Percentiles rank a stretch among this genome's conserved stretches.
phyloP scores from a whole-genome alignment of 108 stramenopile genomes.

The Nannochloropsis gaditana region DNA sequence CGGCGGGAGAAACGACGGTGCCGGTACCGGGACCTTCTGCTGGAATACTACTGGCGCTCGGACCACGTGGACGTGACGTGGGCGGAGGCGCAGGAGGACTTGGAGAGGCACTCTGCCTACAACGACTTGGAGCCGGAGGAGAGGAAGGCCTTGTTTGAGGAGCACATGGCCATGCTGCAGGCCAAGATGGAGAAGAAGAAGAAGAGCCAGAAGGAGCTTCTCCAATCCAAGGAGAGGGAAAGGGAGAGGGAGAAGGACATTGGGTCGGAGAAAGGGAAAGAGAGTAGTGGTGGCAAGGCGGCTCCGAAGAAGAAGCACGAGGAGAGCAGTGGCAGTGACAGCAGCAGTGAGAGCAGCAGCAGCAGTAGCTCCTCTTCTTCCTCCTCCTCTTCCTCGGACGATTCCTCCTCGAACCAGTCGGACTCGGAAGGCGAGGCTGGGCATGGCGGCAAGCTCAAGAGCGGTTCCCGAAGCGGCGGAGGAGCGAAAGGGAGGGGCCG shows the following conservation, averaged over 20 bases:
- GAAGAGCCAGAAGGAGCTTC: constrained; percentile 34
- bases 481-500: neutral
- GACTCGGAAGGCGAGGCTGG: neutral
- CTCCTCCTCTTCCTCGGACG: neutral
- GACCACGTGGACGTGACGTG: constrained; percentile 54
- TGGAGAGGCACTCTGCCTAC: constrained; percentile 42
- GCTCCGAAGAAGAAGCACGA: neutral
- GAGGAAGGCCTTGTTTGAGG: constrained; percentile 49
- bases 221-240: constrained; percentile 21
- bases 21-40: constrained; percentile 40
- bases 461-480: neutral
- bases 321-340: neutral
- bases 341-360: neutral
- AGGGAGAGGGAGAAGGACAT: constrained; percentile 31
- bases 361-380: neutral
- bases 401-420: neutral
- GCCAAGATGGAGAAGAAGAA: constrained; percentile 49
- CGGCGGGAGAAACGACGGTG: constrained; percentile 36
- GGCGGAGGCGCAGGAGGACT: constrained; percentile 45
- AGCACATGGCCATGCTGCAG: constrained; percentile 50
- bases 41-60: constrained; percentile 52
- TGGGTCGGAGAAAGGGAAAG: constrained; percentile 21
- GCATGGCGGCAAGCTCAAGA: neutral
- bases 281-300: neutral
- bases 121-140: constrained; percentile 43